Percentiles rank a stretch among this genome's conserved stretches.
These are phyloP conservation scores for Komagataella pastoris DNA, from an alignment of 805 yeast genomes.

Conservation along the genomic window DNA sequence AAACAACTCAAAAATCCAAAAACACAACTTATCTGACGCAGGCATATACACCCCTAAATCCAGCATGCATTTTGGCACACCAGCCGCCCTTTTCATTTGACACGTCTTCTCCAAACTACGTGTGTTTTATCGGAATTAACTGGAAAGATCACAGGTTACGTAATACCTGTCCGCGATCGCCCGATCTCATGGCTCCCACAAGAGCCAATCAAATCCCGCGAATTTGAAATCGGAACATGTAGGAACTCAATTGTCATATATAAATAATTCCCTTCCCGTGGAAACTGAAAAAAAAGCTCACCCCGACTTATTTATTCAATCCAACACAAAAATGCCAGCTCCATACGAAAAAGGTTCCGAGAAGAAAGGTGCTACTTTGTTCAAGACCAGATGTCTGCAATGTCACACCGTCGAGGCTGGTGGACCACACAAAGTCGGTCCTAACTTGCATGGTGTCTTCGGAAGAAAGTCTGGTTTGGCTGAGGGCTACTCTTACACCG, in stretches of 20 bases:
- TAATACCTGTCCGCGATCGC: not conserved
- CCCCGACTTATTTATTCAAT: not conserved
- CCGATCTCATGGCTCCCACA: not conserved
- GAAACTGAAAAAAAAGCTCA: not conserved
- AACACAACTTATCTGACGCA: too few relatives aligned
- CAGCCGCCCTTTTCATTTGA: not conserved
- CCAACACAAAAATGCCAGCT: constrained; percentile 20
- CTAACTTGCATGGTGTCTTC: constrained; percentile 90
- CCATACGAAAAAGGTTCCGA: constrained; percentile 46
- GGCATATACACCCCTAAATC: not conserved
- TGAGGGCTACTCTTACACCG: constrained; percentile 91
- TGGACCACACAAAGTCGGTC: constrained; percentile 98
- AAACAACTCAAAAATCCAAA: too few relatives aligned
- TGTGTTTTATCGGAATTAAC: not conserved
- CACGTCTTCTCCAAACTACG: not conserved
- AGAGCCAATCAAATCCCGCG: not conserved
- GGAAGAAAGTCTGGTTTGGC: constrained; percentile 91
- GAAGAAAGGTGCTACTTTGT: constrained; percentile 94
- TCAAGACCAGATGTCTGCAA: constrained; percentile 98
- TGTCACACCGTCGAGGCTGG: constrained; percentile 96
- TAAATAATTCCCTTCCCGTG: not conserved
- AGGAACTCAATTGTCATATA: not conserved
- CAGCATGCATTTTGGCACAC: not conserved
- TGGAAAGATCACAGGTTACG: not conserved
- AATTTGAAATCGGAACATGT: not conserved